Evolutionary conservation across 1,284 basidiomycete species (phyloP), one percentile per base, ranked within the genome.

Genomic region (Cryptococcus sp.): DNA sequence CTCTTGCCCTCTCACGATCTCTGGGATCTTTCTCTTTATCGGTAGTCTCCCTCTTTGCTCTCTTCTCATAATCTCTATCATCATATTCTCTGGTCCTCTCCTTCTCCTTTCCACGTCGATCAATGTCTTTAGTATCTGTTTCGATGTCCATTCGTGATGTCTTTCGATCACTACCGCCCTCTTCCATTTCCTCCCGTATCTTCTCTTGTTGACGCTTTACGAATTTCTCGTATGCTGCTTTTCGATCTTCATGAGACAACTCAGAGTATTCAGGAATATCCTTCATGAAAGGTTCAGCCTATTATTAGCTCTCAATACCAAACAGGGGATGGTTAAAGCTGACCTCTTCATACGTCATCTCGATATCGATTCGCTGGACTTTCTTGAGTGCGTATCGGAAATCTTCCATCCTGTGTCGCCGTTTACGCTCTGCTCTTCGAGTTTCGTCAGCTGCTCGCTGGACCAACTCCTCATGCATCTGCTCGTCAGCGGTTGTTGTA

Each of bases 331-430:
- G 64, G 45, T 56, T 41, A 43, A 39, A 21, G 74, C 81, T 53
- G 60, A 88, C 89, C 57, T 87, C 83, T 63, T 94, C 91, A 64
- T 86, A 96, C 0, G 84, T 70, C 54, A 84, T 71, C 22, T 78
- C 83, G 40, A 91, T 66, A 57, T 91, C 87, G 41, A 94, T 75
- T 32, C 91, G 85, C 0, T 87, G 75, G 4, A 94, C 78, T 67
- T 94, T 93, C 76, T 90, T 92, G 57, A 98, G 80, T 0, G 92
- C 96, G 72, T 98, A 97, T 3, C 96, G 86, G 32, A 98, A 79
- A 66, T 98, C 96, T 69, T 99, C 94, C 65, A 96, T 90, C 52
- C 88, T 76, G 70, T 96, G 88, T 21, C 94, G 82, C 55, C 86
- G 82, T 63, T 82, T 85, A 44, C 91, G 81, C 73, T 98, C 96